phyloP scores from a whole-genome alignment of 148 eudicot species.

The Rhododendron williamsianum region DNA sequence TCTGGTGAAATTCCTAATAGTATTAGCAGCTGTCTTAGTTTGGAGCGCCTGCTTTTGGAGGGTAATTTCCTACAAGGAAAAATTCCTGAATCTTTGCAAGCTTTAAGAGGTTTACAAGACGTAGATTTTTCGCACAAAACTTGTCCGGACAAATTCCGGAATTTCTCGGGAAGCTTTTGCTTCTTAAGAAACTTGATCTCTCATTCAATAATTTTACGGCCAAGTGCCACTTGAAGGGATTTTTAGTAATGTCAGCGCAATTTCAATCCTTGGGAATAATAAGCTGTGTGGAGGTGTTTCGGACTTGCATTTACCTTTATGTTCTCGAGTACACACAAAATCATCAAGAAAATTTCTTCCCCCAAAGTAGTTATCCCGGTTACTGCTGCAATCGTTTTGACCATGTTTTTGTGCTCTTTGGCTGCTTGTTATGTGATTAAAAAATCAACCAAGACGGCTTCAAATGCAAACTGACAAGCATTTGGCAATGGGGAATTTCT shows the following conservation, averaged over 20 bases:
- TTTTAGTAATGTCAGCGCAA: conserved; percentile 23
- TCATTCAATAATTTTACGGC: conserved; percentile 37
- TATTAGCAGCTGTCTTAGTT: conserved; percentile 19
- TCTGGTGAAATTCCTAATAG: conserved; percentile 32
- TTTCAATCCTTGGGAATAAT: conserved; percentile 26
- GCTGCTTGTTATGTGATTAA: background rate
- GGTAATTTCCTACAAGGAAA: conserved; percentile 21
- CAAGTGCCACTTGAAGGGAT: conserved; percentile 30
- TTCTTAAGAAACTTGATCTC: conserved; percentile 14
- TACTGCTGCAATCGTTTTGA: background rate
- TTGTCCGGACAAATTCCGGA: conserved; percentile 34
- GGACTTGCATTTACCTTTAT: conserved; percentile 28
- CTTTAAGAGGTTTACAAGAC: conserved; percentile 18
- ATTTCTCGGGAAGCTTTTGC: conserved; percentile 16
- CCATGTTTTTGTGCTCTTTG: background rate
- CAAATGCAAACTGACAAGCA: background rate
- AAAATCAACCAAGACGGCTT: background rate
- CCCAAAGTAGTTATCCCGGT: background rate
- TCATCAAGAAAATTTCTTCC: conserved; percentile 1
- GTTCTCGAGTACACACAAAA: conserved; percentile 8
- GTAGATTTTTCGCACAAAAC: conserved; percentile 41
- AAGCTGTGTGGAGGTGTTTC: conserved; percentile 36
- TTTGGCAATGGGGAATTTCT: conserved; percentile 10
- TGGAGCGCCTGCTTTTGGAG: conserved; percentile 16
- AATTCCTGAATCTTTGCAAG: conserved; percentile 23